Percentiles rank a stretch among this genome's conserved stretches.
phyloP scores from a whole-genome alignment of 176 grass and related monocot species.

The Hordeum marinum region DNA sequence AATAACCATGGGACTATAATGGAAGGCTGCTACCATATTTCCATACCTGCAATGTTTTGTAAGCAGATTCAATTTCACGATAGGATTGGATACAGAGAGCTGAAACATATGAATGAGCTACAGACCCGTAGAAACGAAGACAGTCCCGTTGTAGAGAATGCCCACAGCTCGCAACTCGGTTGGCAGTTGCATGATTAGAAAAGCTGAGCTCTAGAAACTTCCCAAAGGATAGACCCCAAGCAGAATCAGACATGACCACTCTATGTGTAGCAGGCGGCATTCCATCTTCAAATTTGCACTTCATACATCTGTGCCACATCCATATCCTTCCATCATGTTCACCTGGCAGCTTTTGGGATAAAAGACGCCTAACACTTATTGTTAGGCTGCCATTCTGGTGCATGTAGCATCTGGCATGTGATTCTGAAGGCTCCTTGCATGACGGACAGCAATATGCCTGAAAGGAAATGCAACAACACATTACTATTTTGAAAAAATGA shows the following conservation, averaged over 20 bases:
- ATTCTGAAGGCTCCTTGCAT: constrained; percentile 80
- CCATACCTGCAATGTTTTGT: constrained; percentile 60
- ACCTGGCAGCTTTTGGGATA: constrained; percentile 53
- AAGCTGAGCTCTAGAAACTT: constrained; percentile 97
- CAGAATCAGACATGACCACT: constrained; percentile 84
- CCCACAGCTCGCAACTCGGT: constrained; percentile 75
- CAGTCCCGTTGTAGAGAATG: constrained; percentile 91
- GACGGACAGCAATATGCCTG: constrained; percentile 63
- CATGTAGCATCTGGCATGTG: constrained; percentile 78
- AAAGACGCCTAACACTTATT: constrained; percentile 62
- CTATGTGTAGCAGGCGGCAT: constrained; percentile 70
- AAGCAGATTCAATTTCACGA: constrained; percentile 12
- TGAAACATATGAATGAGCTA: constrained; percentile 2
- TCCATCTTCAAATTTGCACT: constrained; percentile 70
- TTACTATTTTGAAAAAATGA: not conserved
- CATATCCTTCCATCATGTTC: constrained; percentile 89
- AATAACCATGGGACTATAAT: constrained; percentile 71
- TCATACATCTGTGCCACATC: constrained; percentile 97
- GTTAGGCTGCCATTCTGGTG: constrained; percentile 79
- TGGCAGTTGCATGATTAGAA: constrained; percentile 83
- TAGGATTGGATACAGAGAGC: not conserved
- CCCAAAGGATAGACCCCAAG: constrained; percentile 90
- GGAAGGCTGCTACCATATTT: constrained; percentile 84
- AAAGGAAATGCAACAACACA: constrained; percentile 1
- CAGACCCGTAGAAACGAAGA: constrained; percentile 89